phyloP scores from a whole-genome alignment of 2,329 filamentous ascomycete genomes.

The Lizonia empirigonia region DNA sequence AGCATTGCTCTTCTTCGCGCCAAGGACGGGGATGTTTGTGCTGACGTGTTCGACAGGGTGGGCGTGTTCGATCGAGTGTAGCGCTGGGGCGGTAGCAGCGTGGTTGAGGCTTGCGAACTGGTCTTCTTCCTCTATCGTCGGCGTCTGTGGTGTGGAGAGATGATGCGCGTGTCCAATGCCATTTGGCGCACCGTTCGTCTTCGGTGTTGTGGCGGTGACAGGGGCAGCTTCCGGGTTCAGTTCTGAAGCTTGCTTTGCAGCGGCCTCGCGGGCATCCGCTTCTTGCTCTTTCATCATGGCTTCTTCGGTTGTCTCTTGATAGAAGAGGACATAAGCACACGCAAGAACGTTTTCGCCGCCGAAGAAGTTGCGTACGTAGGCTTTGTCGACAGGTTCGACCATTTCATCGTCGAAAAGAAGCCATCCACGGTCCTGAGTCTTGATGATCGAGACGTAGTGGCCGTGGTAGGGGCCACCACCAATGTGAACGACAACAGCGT shows the following conservation, averaged over 20 bases:
- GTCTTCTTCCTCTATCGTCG: constrained; percentile 52
- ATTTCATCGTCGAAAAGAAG: constrained; percentile 97
- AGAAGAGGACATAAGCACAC: constrained; percentile 96
- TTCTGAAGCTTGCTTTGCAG: constrained; percentile 42
- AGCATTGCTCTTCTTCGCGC: constrained; percentile 39
- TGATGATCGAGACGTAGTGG: constrained; percentile 97
- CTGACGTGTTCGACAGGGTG: constrained; percentile 41
- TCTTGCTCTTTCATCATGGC: constrained; percentile 79
- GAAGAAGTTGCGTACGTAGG: constrained; percentile 96
- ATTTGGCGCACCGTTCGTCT: constrained; percentile 50
- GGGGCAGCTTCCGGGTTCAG: constrained; percentile 63
- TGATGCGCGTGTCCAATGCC: constrained; percentile 41
- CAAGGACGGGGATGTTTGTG: constrained; percentile 45
- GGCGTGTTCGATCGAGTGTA: constrained; percentile 40
- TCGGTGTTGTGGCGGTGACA: constrained; percentile 55
- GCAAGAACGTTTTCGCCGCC: constrained; percentile 84
- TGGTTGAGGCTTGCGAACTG: constrained; percentile 67
- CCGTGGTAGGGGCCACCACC: constrained; percentile 96
- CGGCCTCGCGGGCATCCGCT: constrained; percentile 66
- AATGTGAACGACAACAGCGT: constrained; percentile 96
- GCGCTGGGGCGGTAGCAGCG: constrained; percentile 64
- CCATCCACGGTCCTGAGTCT: constrained; percentile 95
- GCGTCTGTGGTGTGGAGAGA: constrained; percentile 47
- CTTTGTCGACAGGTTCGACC: constrained; percentile 96
- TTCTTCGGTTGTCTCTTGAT: constrained; percentile 83